Conservation (phyloP, 352 stramenopile species). For the Elongisporangium senticosum region DNA sequence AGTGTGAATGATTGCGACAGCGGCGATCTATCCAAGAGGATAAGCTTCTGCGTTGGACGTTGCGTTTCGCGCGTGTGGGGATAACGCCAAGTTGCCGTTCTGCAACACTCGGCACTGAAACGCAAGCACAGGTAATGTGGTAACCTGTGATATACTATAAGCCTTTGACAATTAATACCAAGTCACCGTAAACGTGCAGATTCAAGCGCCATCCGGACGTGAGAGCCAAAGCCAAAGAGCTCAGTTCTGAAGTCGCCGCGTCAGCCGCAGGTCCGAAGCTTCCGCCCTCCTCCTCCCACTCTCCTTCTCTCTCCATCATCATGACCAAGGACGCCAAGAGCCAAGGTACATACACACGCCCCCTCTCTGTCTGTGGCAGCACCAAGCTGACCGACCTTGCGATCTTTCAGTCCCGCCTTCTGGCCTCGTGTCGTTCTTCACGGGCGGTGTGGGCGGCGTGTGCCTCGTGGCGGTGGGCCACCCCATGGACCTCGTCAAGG, state of each 20-base stretch:
- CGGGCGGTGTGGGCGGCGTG: slow-evolving; percentile 89
- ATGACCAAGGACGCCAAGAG: slow-evolving; percentile 44
- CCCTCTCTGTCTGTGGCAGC: neutral
- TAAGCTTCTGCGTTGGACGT: neutral
- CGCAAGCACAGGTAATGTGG: neutral
- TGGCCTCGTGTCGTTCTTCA: slow-evolving; percentile 91
- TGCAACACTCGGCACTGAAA: neutral
- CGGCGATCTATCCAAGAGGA: neutral
- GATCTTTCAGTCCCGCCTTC: slow-evolving; percentile 34
- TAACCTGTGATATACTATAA: slow-evolving; percentile 1
- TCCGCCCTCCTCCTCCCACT: slow-evolving; percentile 2
- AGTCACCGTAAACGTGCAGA: slow-evolving; percentile 32
- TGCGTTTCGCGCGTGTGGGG: neutral
- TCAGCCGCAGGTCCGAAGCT: slow-evolving; percentile 9
- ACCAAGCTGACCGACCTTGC: slow-evolving; percentile 1
- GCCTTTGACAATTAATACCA: slow-evolving; percentile 1
- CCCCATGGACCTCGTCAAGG: slow-evolving; percentile 95
- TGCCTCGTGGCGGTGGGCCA: slow-evolving; percentile 92
- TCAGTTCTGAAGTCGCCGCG: slow-evolving; percentile 2
- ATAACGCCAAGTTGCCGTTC: neutral
- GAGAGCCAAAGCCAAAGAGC: slow-evolving; percentile 1
- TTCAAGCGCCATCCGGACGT: slow-evolving; percentile 28
- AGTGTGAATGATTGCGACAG: neutral
- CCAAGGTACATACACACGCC: slow-evolving; percentile 10
- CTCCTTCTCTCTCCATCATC: slow-evolving; percentile 4